A percentile compares a stretch with the other conserved stretches of the same genome.
Conservation (phyloP, 1,139 yeast genomes). For the Hemisphaericaspora lyxosophila region DNA sequence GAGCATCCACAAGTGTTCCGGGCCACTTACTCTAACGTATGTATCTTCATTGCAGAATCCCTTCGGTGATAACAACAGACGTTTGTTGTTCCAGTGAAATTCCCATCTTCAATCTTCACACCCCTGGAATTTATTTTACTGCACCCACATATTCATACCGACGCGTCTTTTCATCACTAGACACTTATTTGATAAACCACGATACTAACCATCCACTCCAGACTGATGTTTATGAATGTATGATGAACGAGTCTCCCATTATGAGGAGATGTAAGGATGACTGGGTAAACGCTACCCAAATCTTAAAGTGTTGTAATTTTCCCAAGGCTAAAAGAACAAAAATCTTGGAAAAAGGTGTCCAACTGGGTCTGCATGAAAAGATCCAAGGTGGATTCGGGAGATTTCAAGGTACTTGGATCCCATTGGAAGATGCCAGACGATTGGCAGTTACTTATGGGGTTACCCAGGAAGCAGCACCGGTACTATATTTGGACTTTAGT, state of each 20-base stretch:
- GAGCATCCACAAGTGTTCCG: constrained; percentile 16
- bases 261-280: constrained; percentile 91
- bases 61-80: too few species aligned
- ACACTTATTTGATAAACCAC: not conserved
- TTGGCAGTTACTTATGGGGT: constrained; percentile 56
- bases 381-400: constrained; percentile 98
- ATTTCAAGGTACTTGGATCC: constrained; percentile 98
- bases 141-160: not conserved
- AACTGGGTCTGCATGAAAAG: constrained; percentile 82
- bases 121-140: not conserved
- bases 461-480: constrained; percentile 55
- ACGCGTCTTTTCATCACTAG: not conserved
- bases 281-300: constrained; percentile 98
- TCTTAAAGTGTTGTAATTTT: constrained; percentile 88
- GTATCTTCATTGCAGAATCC: constrained; percentile 6
- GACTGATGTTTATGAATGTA: constrained; percentile 81
- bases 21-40: constrained; percentile 17
- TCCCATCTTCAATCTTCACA: not conserved
- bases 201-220: constrained; percentile 11
- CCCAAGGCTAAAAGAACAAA: constrained; percentile 93
- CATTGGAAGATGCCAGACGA: constrained; percentile 58
- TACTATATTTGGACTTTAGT: constrained; percentile 47
- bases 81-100: not conserved
- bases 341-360: constrained; percentile 88
- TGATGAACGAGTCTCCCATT: constrained; percentile 78